These are phyloP conservation scores for Cordyceps pruinosa DNA, from an alignment of 2,329 filamentous ascomycete species.

Conservation along the genomic window DNA sequence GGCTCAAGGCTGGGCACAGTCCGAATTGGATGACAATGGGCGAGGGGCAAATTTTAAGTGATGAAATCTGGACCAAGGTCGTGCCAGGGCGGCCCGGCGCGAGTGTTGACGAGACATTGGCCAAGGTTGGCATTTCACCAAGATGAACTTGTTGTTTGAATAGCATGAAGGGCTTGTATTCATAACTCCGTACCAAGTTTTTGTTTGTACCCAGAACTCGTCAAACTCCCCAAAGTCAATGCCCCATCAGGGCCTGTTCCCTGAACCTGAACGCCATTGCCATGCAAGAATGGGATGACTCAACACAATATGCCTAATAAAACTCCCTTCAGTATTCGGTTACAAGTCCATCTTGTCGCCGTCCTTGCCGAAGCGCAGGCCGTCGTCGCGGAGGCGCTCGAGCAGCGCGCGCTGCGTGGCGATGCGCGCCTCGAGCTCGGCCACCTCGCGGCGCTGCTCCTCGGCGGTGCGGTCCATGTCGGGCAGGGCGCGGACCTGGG, in stretches of 20 bases:
- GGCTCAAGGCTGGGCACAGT: slow-evolving; percentile 78
- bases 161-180: background rate
- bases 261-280: slow-evolving; percentile 2
- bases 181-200: background rate
- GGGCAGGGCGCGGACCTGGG: slow-evolving; percentile 56
- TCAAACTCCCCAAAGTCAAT: background rate
- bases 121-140: slow-evolving; percentile 36
- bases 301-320: background rate
- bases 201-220: background rate
- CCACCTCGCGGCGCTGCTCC: slow-evolving; percentile 67
- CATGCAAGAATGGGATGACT: background rate
- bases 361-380: slow-evolving; percentile 30
- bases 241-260: too few species aligned
- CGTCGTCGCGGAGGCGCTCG: slow-evolving; percentile 44
- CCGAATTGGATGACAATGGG: slow-evolving; percentile 78
- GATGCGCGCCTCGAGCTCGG: slow-evolving; percentile 57
- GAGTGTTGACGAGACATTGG: slow-evolving; percentile 60
- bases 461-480: slow-evolving; percentile 60
- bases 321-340: background rate
- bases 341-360: slow-evolving; percentile 37
- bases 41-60: slow-evolving; percentile 49
- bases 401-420: slow-evolving; percentile 54
- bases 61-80: slow-evolving; percentile 61
- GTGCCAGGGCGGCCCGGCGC: slow-evolving; percentile 57
- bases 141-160: slow-evolving; percentile 1